Evolutionary conservation across 495 filamentous ascomycete species (phyloP), one percentile per base, ranked within the genome.

Genomic region (Neurospora pannonica): DNA sequence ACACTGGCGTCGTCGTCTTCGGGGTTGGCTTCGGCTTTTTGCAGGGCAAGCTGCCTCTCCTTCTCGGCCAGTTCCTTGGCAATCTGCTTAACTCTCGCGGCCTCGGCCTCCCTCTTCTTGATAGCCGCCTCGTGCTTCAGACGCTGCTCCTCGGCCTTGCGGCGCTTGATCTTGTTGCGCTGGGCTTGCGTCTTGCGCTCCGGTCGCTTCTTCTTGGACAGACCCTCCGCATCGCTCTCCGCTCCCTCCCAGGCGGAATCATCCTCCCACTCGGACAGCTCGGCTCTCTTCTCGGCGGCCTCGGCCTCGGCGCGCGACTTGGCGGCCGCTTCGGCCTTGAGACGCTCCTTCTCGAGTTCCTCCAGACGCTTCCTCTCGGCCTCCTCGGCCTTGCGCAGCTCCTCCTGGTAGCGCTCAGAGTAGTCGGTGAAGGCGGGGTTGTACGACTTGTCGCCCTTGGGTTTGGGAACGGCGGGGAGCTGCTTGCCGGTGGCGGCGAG

Each of bases 171-270:
- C 79, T 91, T 95, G 82, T 98, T 98, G 74, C 94, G 86, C 81
- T 98, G 92, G 4, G 89, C 87, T 77, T 89, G 92, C 31, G 93
- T 93, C 84, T 99, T 99, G 77, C 96, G 86, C 80, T 92, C 88
- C 11, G 92, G 89, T 73, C 89, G 85, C 83, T 94, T 95, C 77
- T 87, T 87, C 81, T 88, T 92, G 73, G 91, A 77, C 46, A 92
- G 81, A 87, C 90, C 88, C 72, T 89, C 87, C 21, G 83, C 82
- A 38, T 82, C 88, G 76, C 87, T 93, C 82, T 94, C 90, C 73
- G 94, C 87, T 0, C 91, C 92, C 83, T 97, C 94, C 94, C 94
- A 97, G 13, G 90, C 92, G 46, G 92, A 94, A 79, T 96, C 94
- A 72, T 95, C 91, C 74, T 94, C 92, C 78, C 91, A 93, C 78